Conservation (phyloP, 2,329 filamentous ascomycete genomes). For the Aspergillus sp. region DNA sequence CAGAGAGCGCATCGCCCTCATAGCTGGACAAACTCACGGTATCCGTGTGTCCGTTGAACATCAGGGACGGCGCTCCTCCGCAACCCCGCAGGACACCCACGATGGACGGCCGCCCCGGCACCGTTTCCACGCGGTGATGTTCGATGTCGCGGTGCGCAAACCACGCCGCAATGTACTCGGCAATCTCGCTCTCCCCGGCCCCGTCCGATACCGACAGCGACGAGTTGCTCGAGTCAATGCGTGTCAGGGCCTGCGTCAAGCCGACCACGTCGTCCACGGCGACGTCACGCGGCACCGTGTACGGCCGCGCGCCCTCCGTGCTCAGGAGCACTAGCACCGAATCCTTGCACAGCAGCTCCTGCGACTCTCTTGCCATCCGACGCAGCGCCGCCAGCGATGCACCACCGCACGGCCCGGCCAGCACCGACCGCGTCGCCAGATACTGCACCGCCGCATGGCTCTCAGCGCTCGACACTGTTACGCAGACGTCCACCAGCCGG, state of each 20-base stretch:
- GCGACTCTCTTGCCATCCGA: slow-evolving; percentile 40
- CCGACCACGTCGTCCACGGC: slow-evolving; percentile 41
- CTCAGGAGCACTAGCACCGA: slow-evolving; percentile 64
- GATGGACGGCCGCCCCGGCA: slow-evolving; percentile 49
- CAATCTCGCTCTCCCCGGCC: slow-evolving; percentile 47
- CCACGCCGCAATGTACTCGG: slow-evolving; percentile 50
- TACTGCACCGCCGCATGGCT: slow-evolving; percentile 58
- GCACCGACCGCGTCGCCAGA: slow-evolving; percentile 48
- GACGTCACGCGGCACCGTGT: slow-evolving; percentile 45
- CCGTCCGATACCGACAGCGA: slow-evolving; percentile 42
- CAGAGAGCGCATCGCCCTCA: slow-evolving; percentile 46
- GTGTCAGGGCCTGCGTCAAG: slow-evolving; percentile 46
- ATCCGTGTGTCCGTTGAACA: slow-evolving; percentile 55
- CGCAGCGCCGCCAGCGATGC: slow-evolving; percentile 55
- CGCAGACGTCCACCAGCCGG: slow-evolving; percentile 57
- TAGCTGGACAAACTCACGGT: slow-evolving; percentile 52
- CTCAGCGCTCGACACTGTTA: slow-evolving; percentile 62
- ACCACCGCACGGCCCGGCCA: slow-evolving; percentile 62
- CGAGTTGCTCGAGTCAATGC: slow-evolving; percentile 52
- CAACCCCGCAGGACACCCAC: slow-evolving; percentile 48
- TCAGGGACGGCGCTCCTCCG: slow-evolving; percentile 48
- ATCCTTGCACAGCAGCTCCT: slow-evolving; percentile 37
- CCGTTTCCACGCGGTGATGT: slow-evolving; percentile 48
- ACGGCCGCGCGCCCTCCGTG: slow-evolving; percentile 62
- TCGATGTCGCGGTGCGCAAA: slow-evolving; percentile 52